phyloP scores from a whole-genome alignment of 2,329 filamentous ascomycete species.

The Aulographum hederae region DNA sequence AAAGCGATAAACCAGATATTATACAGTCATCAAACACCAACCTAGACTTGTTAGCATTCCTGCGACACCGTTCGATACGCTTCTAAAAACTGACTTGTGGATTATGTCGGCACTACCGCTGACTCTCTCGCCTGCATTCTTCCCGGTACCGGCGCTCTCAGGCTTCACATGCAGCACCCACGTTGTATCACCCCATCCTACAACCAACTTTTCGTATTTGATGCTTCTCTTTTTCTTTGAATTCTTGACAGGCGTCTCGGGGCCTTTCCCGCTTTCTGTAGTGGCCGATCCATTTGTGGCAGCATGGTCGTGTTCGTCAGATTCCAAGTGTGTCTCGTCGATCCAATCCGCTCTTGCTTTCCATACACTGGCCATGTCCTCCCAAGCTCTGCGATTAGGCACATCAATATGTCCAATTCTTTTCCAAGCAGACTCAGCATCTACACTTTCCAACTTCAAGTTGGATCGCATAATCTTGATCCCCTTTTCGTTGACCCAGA shows the following conservation, averaged over 20 bases:
- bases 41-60: conserved; percentile 27
- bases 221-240: conserved; percentile 16
- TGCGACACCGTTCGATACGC: too few species aligned
- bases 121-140: conserved; percentile 48
- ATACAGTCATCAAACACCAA: conserved; percentile 86
- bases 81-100: conserved; percentile 54
- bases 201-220: conserved; percentile 64
- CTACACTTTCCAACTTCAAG: conserved; percentile 55
- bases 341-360: conserved; percentile 88
- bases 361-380: conserved; percentile 93
- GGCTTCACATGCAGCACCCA: conserved; percentile 90
- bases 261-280: conserved; percentile 11
- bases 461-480: conserved; percentile 96
- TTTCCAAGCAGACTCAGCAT: conserved; percentile 80
- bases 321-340: conserved; percentile 62
- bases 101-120: conserved; percentile 75
- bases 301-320: conserved; percentile 40
- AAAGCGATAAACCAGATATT: conserved; percentile 90
- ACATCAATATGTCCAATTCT: conserved; percentile 82
- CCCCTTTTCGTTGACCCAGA: conserved; percentile 91
- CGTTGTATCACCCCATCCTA: conserved; percentile 90
- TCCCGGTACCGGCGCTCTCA: conserved; percentile 47
- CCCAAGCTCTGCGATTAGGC: conserved; percentile 73
- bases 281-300: conserved; percentile 24
- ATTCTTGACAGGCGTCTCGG: conserved; percentile 14